Base-by-base conservation (phyloP, 2,329 filamentous ascomycete species). In the Colletotrichum tanaceti region DNA sequence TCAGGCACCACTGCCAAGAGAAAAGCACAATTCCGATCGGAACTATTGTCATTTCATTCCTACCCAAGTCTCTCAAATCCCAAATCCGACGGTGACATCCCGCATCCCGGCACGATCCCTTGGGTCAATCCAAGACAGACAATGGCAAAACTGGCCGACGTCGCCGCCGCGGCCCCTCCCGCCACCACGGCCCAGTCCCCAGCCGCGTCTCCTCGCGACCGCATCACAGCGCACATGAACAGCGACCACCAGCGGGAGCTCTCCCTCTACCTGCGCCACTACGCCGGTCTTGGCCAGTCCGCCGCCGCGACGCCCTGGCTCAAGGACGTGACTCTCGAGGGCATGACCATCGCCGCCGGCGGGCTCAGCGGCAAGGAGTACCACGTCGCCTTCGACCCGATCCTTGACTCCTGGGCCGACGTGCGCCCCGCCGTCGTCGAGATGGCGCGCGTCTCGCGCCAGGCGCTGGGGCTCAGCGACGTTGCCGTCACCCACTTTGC, bases 181-280 rank as follows among this genome's bases (percentile, higher is more conserved):
- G 38, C 32, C 49, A 55, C 24, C 16, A 18, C 46, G 18, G 50
- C 73, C 5, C 35, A 22, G 18, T 32, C 63, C 35, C 73, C 46
- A 16, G 44, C 73, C 14, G 24, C 28, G 14, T 32, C 63, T 24
- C 73, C 75, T 66, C 79, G 76, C 54, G 72, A 73, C 46, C 79
- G 80, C 73, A 82, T 83, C 78, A 87, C 95, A 75, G 84, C 84
- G 41, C 94, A 98, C 83, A 96, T 98, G 93, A 97, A 98, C 81
- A 83, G 83, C 50, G 91, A 95, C 79, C 95, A 97, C 81, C 82
- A 85, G 59, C 86, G 88, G 73, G 93, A 93, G 66, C 88, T 97
- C 58, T 82, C 87, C 65, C 86, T 91, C 76, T 97, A 94, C 79
- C 87, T 97, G n/a, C 89, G 89, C 71, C 87, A 93, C 78, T 93